Base-by-base conservation (phyloP, 176 grass and related monocot genomes). In the Luzula sylvatica region DNA sequence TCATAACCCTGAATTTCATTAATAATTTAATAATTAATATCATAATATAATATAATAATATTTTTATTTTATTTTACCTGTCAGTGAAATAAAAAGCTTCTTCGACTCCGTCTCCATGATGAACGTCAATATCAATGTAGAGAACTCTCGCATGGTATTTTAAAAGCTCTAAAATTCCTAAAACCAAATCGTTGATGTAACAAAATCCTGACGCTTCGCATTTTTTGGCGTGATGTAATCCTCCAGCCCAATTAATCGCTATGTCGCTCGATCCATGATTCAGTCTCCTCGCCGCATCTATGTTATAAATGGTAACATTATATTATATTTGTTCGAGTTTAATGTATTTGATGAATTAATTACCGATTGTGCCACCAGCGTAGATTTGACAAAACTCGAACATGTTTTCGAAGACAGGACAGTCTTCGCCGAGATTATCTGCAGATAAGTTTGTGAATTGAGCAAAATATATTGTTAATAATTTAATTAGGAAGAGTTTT, bases 81-180 rank as follows among this genome's bases (percentile, higher is more conserved):
- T 96, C 90, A 50, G 84, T 89, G 65, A 88, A 96, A 85, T 88
- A 96, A 75, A 96, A 96, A 20, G 90, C 84, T 72, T 96, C 90
- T 78, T 96, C 84, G 28, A 96, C 90, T 44, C 90, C 90, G 82
- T 96, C 84, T 40, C 90, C 90, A 75, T 96, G 90, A 79, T 96
- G 90, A 42, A 96, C 84, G 86, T 96, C 90, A 64, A 96, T 96
- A 60, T 96, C 90, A 52, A 96, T 86, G 75, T 96, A 96, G 8
- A 96, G 80, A 66, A 96, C 80, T 42, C 90, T 88, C 17, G 90
- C 90, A 86, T 96, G 81, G 52, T 85, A 79, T 30, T 88, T 95
- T 26, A 95, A 85, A 81, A 95, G 89, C 63, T 95, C 89, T 35
- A 95, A 59, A 61, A 95, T 95, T 39, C 89, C 89, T 63, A 95